These are phyloP conservation scores for Pythium vanterpoolii DNA, from an alignment of 352 stramenopile genomes.

Conservation along the genomic window DNA sequence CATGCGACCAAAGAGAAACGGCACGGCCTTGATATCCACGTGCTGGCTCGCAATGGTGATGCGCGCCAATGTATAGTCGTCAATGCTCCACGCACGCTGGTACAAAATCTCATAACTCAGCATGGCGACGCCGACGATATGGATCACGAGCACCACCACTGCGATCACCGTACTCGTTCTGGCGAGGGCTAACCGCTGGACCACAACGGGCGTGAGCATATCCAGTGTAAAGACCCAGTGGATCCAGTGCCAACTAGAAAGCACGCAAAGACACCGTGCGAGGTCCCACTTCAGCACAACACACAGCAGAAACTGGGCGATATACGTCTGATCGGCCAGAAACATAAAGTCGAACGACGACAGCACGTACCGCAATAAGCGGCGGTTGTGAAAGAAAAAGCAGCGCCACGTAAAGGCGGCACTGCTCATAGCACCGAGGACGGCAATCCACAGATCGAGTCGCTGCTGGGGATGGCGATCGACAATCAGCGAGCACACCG, in stretches of 20 bases:
- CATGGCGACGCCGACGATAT: background rate
- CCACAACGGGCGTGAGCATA: background rate
- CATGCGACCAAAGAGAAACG: constrained; percentile 23
- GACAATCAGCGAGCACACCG: background rate
- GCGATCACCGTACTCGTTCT: background rate
- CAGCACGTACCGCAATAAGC: background rate
- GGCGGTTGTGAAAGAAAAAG: constrained; percentile 4
- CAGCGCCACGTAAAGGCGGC: background rate
- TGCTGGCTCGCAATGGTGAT: background rate
- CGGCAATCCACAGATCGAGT: background rate
- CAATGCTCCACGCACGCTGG: background rate
- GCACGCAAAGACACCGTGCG: background rate
- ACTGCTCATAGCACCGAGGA: background rate
- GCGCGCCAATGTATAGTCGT: background rate
- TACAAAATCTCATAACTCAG: background rate
- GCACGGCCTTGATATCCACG: constrained; percentile 4
- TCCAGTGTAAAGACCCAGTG: constrained; percentile 28
- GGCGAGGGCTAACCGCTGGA: background rate
- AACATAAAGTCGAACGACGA: constrained; percentile 30
- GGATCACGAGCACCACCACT: background rate
- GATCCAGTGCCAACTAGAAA: constrained; percentile 17
- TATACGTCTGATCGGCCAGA: constrained; percentile 18
- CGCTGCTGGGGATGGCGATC: background rate
- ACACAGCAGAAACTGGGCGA: constrained; percentile 15
- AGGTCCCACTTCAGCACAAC: constrained; percentile 20